Conservation (phyloP, 129 eudicot genomes). For the Artemisia argyi region DNA sequence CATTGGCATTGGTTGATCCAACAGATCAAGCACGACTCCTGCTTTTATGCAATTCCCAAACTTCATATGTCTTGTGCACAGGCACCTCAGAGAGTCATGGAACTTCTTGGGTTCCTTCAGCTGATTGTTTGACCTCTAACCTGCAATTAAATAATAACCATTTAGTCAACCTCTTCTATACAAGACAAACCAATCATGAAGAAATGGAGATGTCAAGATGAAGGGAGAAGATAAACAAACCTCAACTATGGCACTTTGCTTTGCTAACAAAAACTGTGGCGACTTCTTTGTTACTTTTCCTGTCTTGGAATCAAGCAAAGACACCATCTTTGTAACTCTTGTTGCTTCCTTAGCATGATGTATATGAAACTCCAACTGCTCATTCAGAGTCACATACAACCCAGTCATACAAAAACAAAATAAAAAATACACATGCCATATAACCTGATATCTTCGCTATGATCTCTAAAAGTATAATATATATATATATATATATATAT, state of each 20-base stretch:
- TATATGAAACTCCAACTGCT: constrained; percentile 88
- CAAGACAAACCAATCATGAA: too few species aligned
- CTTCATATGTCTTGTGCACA: too few species aligned
- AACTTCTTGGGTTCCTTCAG: too few species aligned
- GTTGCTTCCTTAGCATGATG: constrained; percentile 92
- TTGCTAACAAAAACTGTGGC: constrained; percentile 75
- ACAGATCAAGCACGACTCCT: too few species aligned
- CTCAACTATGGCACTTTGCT: constrained; percentile 93
- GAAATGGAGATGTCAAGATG: too few species aligned
- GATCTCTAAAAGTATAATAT: not conserved
- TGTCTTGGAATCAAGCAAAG: constrained; percentile 90
- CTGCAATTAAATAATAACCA: too few species aligned
- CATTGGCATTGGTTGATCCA: too few species aligned
- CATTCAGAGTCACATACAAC: constrained; percentile 12
- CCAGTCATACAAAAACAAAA: not conserved
- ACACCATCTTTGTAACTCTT: constrained; percentile 64
- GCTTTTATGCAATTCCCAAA: too few species aligned
- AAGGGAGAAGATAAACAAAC: constrained; percentile 38
- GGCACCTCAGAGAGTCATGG: too few species aligned
- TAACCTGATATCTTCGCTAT: not conserved
- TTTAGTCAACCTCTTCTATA: too few species aligned
- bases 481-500: too few species aligned
- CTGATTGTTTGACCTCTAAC: too few species aligned
- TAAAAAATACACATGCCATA: not conserved
- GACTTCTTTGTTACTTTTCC: constrained; percentile 89